A percentile compares a stretch with the other conserved stretches of the same genome.
phyloP scores from a whole-genome alignment of 2,329 filamentous ascomycete species.

The Diaporthe sp. region DNA sequence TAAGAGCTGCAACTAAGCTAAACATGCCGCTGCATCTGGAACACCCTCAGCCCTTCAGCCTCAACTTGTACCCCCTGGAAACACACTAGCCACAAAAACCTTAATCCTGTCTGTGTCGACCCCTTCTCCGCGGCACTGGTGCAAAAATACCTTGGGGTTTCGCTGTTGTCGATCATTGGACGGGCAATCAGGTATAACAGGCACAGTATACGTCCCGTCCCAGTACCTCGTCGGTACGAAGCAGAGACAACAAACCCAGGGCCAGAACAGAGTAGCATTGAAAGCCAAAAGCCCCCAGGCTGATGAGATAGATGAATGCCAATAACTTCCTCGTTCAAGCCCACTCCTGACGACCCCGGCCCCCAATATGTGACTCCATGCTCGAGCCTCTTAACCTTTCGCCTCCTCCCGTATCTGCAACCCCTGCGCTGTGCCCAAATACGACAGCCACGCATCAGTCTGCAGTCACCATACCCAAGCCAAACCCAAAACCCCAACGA shows the following conservation, averaged over 20 bases:
- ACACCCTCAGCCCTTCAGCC: constrained; percentile 25
- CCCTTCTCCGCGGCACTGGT: constrained; percentile 7
- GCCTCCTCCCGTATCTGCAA: background rate
- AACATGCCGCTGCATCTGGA: background rate
- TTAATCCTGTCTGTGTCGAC: constrained; percentile 14
- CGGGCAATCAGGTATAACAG: background rate
- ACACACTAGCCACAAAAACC: constrained; percentile 16
- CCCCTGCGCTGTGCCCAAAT: background rate
- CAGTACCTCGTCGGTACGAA: background rate
- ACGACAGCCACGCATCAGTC: background rate
- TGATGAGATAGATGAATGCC: background rate
- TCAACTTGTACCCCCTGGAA: constrained; percentile 17
- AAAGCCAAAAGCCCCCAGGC: background rate
- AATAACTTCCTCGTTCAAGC: background rate
- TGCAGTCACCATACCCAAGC: background rate
- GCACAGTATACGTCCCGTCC: background rate
- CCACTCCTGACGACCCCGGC: background rate
- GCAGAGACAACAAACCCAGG: too few relatives aligned
- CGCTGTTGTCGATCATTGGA: background rate
- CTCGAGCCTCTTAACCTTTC: background rate
- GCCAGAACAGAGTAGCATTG: background rate
- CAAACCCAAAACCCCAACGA: background rate
- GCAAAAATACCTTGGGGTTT: background rate
- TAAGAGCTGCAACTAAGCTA: constrained; percentile 1
- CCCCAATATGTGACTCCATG: background rate